These are phyloP conservation scores for Lophium mytilinum DNA, from an alignment of 495 filamentous ascomycete genomes.

Conservation along the genomic window DNA sequence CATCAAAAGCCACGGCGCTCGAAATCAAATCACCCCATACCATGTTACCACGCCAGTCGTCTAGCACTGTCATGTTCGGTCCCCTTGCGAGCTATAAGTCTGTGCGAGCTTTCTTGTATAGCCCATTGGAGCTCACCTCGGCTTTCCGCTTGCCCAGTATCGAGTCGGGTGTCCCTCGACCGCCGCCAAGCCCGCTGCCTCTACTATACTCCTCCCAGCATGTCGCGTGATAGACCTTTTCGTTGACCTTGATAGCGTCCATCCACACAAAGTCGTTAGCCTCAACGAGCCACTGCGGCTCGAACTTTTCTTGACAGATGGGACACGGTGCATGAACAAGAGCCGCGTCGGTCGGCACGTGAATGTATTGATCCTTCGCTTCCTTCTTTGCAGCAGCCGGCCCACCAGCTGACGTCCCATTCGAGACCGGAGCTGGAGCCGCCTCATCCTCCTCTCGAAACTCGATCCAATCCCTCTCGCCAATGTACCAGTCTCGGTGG, in stretches of 20 bases:
- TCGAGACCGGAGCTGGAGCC: conserved; percentile 38
- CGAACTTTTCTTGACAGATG: conserved; percentile 92
- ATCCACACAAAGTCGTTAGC: conserved; percentile 96
- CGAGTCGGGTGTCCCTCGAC: conserved; percentile 29
- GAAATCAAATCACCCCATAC: neutral
- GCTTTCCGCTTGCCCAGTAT: conserved; percentile 35
- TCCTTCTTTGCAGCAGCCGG: conserved; percentile 42
- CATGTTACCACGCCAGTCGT: neutral
- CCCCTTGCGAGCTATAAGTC: conserved; percentile 7
- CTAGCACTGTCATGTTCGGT: neutral
- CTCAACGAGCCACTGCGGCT: conserved; percentile 79
- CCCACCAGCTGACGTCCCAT: conserved; percentile 27
- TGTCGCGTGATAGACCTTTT: conserved; percentile 74
- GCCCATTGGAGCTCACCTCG: conserved; percentile 20
- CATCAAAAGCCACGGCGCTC: neutral
- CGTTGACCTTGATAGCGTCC: conserved; percentile 73
- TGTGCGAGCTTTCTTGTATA: conserved; percentile 19
- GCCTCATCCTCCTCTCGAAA: conserved; percentile 68
- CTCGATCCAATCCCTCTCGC: conserved; percentile 90
- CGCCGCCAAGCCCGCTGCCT: conserved; percentile 36
- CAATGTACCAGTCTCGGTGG: conserved; percentile 87
- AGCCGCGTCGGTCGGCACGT: conserved; percentile 68
- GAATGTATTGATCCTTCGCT: conserved; percentile 66
- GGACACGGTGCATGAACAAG: conserved; percentile 68
- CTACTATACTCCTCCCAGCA: conserved; percentile 80